Evolutionary conservation across 2,329 filamentous ascomycete genomes (phyloP).

Genomic region (Alternaria sp.): DNA sequence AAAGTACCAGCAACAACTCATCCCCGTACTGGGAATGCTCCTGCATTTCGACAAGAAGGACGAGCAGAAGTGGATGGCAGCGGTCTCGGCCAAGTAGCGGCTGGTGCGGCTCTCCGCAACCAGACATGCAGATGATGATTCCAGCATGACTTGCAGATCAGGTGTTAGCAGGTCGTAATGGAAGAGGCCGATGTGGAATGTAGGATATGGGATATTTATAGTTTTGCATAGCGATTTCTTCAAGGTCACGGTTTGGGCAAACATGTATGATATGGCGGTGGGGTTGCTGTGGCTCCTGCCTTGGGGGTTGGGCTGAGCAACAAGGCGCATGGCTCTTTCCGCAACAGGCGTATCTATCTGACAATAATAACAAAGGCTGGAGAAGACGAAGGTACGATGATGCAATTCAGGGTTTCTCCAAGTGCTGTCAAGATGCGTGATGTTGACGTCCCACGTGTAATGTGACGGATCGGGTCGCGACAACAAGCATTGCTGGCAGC

Average conservation of each 20-base stretch:
- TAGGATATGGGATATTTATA: neutral
- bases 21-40: constrained; percentile 79
- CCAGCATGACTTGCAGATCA: constrained; percentile 7
- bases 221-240: constrained; percentile 20
- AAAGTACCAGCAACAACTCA: constrained; percentile 76
- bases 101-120: constrained; percentile 22
- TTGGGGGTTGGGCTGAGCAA: neutral
- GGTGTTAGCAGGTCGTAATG: neutral
- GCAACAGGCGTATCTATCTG: neutral
- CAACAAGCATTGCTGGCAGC: constrained; percentile 5
- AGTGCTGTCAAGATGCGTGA: neutral
- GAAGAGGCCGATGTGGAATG: neutral
- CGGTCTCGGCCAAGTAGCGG: constrained; percentile 63
- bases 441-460: constrained; percentile 1
- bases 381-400: neutral
- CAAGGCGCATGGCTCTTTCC: neutral
- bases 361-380: neutral
- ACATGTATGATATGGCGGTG: constrained; percentile 12
- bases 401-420: neutral
- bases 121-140: constrained; percentile 16
- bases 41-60: constrained; percentile 80
- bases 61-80: constrained; percentile 86
- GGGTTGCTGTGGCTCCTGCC: neutral
- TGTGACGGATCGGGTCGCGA: neutral
- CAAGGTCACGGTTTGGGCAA: neutral